Evolutionary conservation across 441 rosid genomes (phyloP), one percentile per base, ranked within the genome.

Genomic region (Jatropha podagrica): DNA sequence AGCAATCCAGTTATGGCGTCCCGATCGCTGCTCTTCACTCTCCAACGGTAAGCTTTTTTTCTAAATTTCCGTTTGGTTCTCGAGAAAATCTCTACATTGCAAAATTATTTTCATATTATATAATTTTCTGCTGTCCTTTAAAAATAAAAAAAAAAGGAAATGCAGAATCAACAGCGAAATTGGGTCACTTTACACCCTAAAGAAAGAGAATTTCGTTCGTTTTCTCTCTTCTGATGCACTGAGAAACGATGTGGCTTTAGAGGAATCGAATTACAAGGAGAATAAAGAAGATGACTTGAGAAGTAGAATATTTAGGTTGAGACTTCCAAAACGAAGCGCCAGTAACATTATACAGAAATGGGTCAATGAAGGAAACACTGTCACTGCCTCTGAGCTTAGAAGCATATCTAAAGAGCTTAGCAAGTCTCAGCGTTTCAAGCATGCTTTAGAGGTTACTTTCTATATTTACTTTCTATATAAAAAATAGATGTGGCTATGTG

Each of bases 291-390:
- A 89, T 73, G 94, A 89, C 77, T 83, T 95, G 85, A 89, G 66
- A 74, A 86, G 92, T 83, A 83, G 91, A 77, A 90, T 95, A 69
- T 83, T 95, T 76, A 83, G 92, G 83, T 82, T 93, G 78, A 85
- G 98, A 68, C 84, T 92, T 54, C 97, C 98, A 6, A 95, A 95
- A 77, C 83, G 99, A 72, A 93, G 99, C 72, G 97, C 85, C 51
- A 80, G 86, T 67, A 86, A 89, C 46, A 88, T 93, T 72, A 83
- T 95, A 56, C 86, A 88, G 85, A 95, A 80, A 81, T 95, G 99
- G 99, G 75, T 87, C 44, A 82, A 86, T 10, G 94, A 93, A 80
- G 98, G 99, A 51, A 93, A 93, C 73, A 77, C 59, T 52, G 76
- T 89, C 4, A 72, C 86, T 5, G 77, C 86, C 72, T 79, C 77